Evolutionary conservation across 345 rosid species (phyloP), one percentile per base, ranked within the genome.

Genomic region (Gossypium australe): DNA sequence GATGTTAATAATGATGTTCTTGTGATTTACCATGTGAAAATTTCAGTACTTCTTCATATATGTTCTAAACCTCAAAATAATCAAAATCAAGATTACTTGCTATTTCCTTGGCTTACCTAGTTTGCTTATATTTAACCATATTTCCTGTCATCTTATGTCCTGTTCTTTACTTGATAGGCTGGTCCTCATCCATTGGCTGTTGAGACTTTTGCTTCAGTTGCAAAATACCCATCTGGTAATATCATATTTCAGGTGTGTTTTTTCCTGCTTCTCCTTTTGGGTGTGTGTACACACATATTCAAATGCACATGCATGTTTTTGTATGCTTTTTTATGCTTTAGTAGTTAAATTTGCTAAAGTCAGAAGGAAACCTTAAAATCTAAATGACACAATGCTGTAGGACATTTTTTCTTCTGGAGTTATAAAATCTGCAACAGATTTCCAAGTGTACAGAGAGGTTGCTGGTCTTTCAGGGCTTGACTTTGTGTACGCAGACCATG

Each of bases 381-480:
- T 78, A 55, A 71, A 27, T 62, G 70, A 60, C 68, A 71, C 72
- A 71, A 63, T 76, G 81, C 67, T 85, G 78, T 94, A 95, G 98
- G 99, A 95, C 85, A 86, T 95, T 72, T 95, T 85, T 70, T 67
- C 90, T 44, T 86, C 91, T 75, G 98, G 99, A 73, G 73, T 75
- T 75, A 87, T 95, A 70, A 89, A 90, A 62, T 93, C 98, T 71
- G 82, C 93, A 0, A 95, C 98, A 49, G 98, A 95, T 89, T 95
- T 95, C 83, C 94, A 93, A 89, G 87, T 95, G 61, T 95, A 95
- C 87, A 86, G 75, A 79, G 98, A 93, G 82, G 84, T 90, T 72
- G 96, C 93, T 75, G 90, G 92, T 82, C 97, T 95, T 81, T 93
- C 99, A 14, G 99, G 98, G 76, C 89, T 95, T 79, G 99, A 93